A percentile compares a stretch with the other conserved stretches of the same genome.
phyloP scores from a whole-genome alignment of 2,329 filamentous ascomycete species.

The Plectosphaerella plurivora region DNA sequence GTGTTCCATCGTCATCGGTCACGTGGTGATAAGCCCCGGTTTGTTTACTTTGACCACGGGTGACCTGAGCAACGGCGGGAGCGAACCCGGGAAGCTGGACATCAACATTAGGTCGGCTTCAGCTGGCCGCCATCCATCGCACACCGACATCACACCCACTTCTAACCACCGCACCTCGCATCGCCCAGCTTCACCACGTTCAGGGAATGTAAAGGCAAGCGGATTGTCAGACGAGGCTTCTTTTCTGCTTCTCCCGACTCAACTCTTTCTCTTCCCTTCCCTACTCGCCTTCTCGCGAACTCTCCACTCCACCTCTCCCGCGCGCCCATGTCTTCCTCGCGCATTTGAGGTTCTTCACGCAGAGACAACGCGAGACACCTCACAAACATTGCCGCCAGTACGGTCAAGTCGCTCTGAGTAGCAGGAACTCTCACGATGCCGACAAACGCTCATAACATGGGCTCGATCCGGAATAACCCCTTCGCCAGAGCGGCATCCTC shows the following conservation, averaged over 20 bases:
- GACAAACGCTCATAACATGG: slow-evolving; percentile 47
- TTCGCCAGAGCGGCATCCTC: slow-evolving; percentile 68
- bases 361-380: neutral
- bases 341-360: neutral
- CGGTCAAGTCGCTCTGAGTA: neutral
- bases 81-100: neutral
- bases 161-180: too few species aligned
- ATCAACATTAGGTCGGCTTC: neutral
- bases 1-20: slow-evolving; percentile 1
- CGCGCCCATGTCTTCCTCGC: neutral
- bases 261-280: too few species aligned
- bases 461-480: slow-evolving; percentile 74
- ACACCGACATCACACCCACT: neutral
- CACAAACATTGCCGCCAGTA: neutral
- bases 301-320: neutral
- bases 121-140: neutral
- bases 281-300: neutral
- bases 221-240: too few species aligned
- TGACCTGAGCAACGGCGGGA: slow-evolving; percentile 21
- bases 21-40: slow-evolving; percentile 8
- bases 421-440: slow-evolving; percentile 32
- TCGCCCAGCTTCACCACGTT: too few species aligned
- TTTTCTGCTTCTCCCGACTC: neutral
- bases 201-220: neutral
- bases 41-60: slow-evolving; percentile 22